Conservation (phyloP, 441 rosid species). For the Heliophila coronopifolia region DNA sequence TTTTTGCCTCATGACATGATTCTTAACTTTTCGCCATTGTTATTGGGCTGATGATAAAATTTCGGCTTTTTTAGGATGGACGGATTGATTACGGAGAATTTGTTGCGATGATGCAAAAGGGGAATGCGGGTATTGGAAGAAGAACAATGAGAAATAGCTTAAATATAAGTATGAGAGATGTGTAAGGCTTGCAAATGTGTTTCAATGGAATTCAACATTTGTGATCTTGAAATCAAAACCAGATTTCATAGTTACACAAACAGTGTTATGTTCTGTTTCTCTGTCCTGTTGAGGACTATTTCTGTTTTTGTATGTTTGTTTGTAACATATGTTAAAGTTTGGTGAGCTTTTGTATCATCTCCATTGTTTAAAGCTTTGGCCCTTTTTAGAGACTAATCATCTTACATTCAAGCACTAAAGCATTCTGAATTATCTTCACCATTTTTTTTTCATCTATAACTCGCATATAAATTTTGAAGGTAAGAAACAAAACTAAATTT, state of each 20-base stretch:
- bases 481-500: too few relatives aligned
- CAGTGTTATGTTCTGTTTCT: conserved; percentile 9
- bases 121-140: conserved; percentile 84
- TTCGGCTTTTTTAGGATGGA: conserved; percentile 54
- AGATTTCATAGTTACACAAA: background rate
- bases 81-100: conserved; percentile 90
- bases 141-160: conserved; percentile 86
- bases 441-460: too few relatives aligned
- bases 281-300: conserved; percentile 11
- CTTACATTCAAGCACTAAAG: too few relatives aligned
- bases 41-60: background rate
- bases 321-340: conserved; percentile 17
- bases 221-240: background rate
- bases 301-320: conserved; percentile 15
- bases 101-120: conserved; percentile 97
- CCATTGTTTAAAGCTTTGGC: too few relatives aligned
- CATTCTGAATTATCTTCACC: too few relatives aligned
- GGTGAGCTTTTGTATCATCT: background rate
- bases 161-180: conserved; percentile 88
- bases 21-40: background rate
- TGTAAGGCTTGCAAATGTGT: conserved; percentile 11
- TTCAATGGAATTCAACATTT: conserved; percentile 9
- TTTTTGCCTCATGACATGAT: conserved; percentile 2
- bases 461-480: too few relatives aligned
- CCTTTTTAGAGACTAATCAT: too few relatives aligned